Conservation (phyloP, 805 yeast genomes). For the Kazachstania psychrophila region DNA sequence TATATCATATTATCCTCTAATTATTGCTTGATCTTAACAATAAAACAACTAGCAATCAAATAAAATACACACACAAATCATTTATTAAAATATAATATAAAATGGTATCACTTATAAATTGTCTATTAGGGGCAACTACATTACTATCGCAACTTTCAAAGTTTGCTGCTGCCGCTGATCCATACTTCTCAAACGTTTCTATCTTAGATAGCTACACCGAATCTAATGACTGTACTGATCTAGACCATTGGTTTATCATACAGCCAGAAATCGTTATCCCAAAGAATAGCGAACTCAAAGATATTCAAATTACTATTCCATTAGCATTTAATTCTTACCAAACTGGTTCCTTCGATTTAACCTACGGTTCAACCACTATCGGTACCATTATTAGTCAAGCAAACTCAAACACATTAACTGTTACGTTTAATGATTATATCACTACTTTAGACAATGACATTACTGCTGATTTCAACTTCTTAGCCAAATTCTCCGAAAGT, state of each 20-base stretch:
- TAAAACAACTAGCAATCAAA: too few relatives aligned
- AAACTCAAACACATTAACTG: slow-evolving; percentile 18
- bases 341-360: slow-evolving; percentile 13
- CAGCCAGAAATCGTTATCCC: slow-evolving; percentile 21
- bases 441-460: slow-evolving; percentile 6
- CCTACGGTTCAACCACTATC: slow-evolving; percentile 9
- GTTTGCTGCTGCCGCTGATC: slow-evolving; percentile 4
- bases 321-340: slow-evolving; percentile 17
- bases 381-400: slow-evolving; percentile 14
- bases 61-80: too few relatives aligned
- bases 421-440: slow-evolving; percentile 8
- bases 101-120: slow-evolving; percentile 1
- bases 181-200: slow-evolving; percentile 16
- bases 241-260: slow-evolving; percentile 23
- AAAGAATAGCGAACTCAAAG: slow-evolving; percentile 10
- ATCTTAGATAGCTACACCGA: slow-evolving; percentile 20
- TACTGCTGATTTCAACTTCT: slow-evolving; percentile 20
- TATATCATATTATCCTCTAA: too few relatives aligned
- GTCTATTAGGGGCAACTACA: not conserved
- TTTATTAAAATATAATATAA: not conserved
- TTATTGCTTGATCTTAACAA: too few relatives aligned
- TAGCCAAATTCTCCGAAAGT: slow-evolving; percentile 15
- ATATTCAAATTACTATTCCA: slow-evolving; percentile 20
- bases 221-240: slow-evolving; percentile 17
- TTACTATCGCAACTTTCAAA: not conserved